phyloP scores from a whole-genome alignment of 1,284 basidiomycete genomes.

The Hemileia vastatrix region DNA sequence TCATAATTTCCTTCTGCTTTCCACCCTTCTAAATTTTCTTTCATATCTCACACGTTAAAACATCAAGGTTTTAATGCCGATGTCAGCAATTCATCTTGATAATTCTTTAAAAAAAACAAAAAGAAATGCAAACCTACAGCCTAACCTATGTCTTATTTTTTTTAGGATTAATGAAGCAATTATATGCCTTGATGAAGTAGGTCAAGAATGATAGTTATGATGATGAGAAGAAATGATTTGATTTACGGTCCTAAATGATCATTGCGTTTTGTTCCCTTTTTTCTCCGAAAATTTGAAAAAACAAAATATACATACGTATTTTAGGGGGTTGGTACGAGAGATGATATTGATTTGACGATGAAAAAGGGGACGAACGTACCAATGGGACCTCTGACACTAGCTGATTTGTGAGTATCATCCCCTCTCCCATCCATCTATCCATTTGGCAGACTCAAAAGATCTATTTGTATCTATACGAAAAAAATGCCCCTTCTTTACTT shows the following conservation, averaged over 20 bases:
- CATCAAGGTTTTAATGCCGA: constrained; percentile 21
- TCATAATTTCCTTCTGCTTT: not conserved
- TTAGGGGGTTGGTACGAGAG: constrained; percentile 74
- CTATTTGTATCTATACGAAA: constrained; percentile 1
- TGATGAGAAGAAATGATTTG: no score
- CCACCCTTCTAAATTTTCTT: not conserved
- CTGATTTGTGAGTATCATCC: constrained; percentile 57
- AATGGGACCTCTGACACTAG: constrained; percentile 57
- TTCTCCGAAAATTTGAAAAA: no score
- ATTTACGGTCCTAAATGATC: not conserved
- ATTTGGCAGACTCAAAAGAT: constrained; percentile 23
- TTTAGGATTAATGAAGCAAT: constrained; percentile 23
- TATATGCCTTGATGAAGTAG: constrained; percentile 22
- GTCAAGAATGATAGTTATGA: no score
- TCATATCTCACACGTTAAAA: not conserved
- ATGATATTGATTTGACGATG: constrained; percentile 91
- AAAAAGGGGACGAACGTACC: constrained; percentile 91
- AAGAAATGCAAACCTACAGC: not conserved
- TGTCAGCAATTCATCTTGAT: no score
- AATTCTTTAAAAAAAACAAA: no score
- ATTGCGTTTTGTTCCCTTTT: no score
- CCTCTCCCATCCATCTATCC: constrained; percentile 12
- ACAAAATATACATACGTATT: constrained; percentile 59
- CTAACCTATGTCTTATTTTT: not conserved
- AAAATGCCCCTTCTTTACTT: constrained; percentile 64